Evolutionary conservation across 2,329 filamentous ascomycete genomes (phyloP).

Genomic region (Fusarium napiforme): DNA sequence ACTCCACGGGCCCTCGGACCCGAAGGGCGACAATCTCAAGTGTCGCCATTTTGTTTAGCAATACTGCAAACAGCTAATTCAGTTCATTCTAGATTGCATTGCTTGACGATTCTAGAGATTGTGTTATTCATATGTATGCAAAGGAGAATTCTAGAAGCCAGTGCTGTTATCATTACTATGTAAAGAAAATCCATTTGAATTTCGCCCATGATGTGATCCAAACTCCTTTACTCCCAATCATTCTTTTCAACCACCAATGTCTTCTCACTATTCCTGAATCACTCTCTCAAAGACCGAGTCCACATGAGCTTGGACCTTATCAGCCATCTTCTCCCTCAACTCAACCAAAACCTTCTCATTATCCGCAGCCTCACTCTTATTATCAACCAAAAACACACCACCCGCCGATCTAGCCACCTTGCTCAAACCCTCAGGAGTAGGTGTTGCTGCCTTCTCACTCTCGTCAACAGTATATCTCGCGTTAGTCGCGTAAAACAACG

Average conservation of each 20-base stretch:
- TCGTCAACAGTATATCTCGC: constrained; percentile 30
- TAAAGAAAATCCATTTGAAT: fast-evolving
- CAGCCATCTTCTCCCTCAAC: not conserved
- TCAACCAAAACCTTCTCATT: constrained; percentile 29
- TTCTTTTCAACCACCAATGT: fast-evolving
- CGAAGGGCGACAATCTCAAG: not conserved
- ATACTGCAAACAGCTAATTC: too few relatives aligned
- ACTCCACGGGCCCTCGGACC: constrained; percentile 8
- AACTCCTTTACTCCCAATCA: not conserved
- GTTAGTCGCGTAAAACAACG: constrained; percentile 40
- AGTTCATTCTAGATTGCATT: too few relatives aligned
- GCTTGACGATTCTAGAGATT: too few relatives aligned
- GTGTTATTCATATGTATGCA: too few relatives aligned
- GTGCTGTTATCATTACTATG: not conserved
- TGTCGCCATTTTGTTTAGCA: not conserved
- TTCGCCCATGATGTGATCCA: fast-evolving
- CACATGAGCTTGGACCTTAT: constrained; percentile 4
- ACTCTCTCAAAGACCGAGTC: constrained; percentile 1
- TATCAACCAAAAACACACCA: constrained; percentile 27
- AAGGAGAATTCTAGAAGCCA: fast-evolving
- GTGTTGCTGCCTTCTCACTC: not conserved
- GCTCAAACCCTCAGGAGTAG: not conserved
- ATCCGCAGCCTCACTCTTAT: constrained; percentile 25
- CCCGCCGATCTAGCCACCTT: constrained; percentile 1
- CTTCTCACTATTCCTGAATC: not conserved